A percentile compares a stretch with the other conserved stretches of the same genome.
phyloP scores from a whole-genome alignment of 2,329 filamentous ascomycete species.

The Epicoccum nigrum region DNA sequence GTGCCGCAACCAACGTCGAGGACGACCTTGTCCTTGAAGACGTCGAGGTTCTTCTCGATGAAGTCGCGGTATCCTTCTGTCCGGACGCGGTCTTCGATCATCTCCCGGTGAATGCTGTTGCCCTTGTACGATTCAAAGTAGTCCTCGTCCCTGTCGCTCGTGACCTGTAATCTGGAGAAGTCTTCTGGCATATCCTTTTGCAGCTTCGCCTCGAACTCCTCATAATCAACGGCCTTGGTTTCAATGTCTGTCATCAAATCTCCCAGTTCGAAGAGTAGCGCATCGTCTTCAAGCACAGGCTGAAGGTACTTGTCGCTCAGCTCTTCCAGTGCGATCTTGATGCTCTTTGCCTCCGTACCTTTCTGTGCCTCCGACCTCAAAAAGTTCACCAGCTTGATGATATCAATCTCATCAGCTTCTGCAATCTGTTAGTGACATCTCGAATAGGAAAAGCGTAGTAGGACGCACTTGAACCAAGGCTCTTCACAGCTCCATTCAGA shows the following conservation, averaged over 20 bases:
- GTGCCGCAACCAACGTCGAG: conserved; percentile 86
- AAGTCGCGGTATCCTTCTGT: conserved; percentile 95
- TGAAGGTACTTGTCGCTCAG: conserved; percentile 82
- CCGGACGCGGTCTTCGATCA: conserved; percentile 88
- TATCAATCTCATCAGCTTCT: conserved; percentile 42
- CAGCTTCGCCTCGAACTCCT: conserved; percentile 48
- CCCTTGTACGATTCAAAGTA: conserved; percentile 69
- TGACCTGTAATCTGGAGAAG: conserved; percentile 36
- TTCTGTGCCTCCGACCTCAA: conserved; percentile 51
- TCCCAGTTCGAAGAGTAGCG: conserved; percentile 84
- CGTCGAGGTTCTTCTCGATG: conserved; percentile 86
- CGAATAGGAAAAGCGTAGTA: conserved; percentile 22
- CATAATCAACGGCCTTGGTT: conserved; percentile 38
- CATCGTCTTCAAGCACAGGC: conserved; percentile 87
- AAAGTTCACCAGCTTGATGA: conserved; percentile 55
- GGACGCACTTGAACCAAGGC: conserved; percentile 36
- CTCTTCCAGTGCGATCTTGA: conserved; percentile 63
- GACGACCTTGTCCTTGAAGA: conserved; percentile 85
- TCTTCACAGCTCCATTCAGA: conserved; percentile 34
- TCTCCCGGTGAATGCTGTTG: conserved; percentile 88
- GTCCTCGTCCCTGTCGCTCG: conserved; percentile 59
- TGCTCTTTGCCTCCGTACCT: conserved; percentile 50
- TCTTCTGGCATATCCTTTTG: conserved; percentile 48
- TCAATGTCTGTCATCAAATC: conserved; percentile 62
- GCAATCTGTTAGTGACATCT: conserved; percentile 22